Percentiles rank a stretch among this genome's conserved stretches.
These are phyloP conservation scores for Debaryomycetaceae sp. DNA, from an alignment of 1,139 yeast species.

Conservation along the genomic window DNA sequence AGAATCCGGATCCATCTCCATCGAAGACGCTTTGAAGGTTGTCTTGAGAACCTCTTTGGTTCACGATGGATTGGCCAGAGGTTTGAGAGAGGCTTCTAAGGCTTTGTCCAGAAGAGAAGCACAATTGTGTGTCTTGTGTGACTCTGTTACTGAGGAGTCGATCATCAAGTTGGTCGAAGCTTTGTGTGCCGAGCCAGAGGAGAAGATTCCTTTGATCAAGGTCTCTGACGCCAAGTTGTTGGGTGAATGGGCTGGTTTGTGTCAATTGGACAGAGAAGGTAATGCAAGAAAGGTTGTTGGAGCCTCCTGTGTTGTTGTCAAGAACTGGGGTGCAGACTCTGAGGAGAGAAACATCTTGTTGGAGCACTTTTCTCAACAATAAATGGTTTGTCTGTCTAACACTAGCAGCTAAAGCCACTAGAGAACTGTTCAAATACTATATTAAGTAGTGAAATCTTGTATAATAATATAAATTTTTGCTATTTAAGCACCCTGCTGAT, in stretches of 20 bases:
- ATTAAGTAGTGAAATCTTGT: conserved; percentile 10
- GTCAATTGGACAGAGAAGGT: conserved; percentile 99
- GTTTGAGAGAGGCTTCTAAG: conserved; percentile 99
- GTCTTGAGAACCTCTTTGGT: conserved; percentile 97
- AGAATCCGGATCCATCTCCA: conserved; percentile 84
- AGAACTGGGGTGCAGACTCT: conserved; percentile 99
- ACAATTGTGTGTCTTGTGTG: conserved; percentile 95
- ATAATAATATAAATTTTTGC: conserved; percentile 9
- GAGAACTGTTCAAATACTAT: not conserved
- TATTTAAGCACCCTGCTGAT: conserved; percentile 1
- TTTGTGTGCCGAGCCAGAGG: conserved; percentile 96
- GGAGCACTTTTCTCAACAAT: conserved; percentile 94
- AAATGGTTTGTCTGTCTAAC: conserved; percentile 22
- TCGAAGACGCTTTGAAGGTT: conserved; percentile 98
- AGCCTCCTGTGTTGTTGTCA: conserved; percentile 99
- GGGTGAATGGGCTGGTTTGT: conserved; percentile 99
- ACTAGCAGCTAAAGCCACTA: not conserved
- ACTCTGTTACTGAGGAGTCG: conserved; percentile 97
- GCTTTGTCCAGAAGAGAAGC: conserved; percentile 98
- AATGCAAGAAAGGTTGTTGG: conserved; percentile 99
- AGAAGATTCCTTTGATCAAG: conserved; percentile 97
- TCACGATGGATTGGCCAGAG: conserved; percentile 99
- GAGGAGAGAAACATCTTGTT: conserved; percentile 96
- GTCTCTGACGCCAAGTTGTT: conserved; percentile 99
- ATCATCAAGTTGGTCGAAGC: conserved; percentile 98